phyloP scores from a whole-genome alignment of 257 asterid genomes.

The Marsdenia floribunda region DNA sequence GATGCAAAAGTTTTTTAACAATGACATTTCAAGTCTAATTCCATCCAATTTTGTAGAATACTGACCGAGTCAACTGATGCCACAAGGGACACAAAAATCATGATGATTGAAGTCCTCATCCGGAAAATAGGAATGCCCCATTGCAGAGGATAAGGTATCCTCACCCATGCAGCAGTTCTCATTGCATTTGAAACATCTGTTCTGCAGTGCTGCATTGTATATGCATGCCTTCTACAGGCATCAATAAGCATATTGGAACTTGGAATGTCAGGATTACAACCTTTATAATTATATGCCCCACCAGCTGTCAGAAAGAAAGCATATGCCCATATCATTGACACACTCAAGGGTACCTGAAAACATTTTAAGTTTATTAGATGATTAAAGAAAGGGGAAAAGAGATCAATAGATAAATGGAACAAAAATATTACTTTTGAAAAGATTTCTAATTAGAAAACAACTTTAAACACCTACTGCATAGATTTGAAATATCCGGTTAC shows the following conservation, averaged over 20 bases:
- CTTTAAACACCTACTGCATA: conserved; percentile 55
- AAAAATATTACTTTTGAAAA: not conserved
- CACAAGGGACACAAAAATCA: conserved; percentile 73
- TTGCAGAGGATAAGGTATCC: conserved; percentile 93
- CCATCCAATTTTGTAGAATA: conserved; percentile 13
- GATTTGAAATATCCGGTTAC: conserved; percentile 70
- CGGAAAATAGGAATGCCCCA: conserved; percentile 97
- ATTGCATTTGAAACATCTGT: conserved; percentile 93
- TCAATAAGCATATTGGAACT: conserved; percentile 80
- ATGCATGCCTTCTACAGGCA: conserved; percentile 82
- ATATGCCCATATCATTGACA: conserved; percentile 79
- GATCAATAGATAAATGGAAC: not conserved
- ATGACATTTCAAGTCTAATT: not conserved
- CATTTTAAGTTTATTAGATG: conserved; percentile 16
- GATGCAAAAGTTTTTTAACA: not conserved
- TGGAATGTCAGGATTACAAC: conserved; percentile 79
- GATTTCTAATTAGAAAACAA: not conserved
- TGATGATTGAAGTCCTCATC: conserved; percentile 72
- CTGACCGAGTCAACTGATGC: conserved; percentile 92
- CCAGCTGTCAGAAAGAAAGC: conserved; percentile 93
- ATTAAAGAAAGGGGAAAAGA: conserved; percentile 2
- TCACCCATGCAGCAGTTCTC: conserved; percentile 91
- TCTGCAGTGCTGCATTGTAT: conserved; percentile 94
- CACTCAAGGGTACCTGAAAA: conserved; percentile 91
- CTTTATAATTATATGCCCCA: conserved; percentile 91